Base-by-base conservation (phyloP, 371 early-diverging fungal genomes). In the Mortierella polycephala region DNA sequence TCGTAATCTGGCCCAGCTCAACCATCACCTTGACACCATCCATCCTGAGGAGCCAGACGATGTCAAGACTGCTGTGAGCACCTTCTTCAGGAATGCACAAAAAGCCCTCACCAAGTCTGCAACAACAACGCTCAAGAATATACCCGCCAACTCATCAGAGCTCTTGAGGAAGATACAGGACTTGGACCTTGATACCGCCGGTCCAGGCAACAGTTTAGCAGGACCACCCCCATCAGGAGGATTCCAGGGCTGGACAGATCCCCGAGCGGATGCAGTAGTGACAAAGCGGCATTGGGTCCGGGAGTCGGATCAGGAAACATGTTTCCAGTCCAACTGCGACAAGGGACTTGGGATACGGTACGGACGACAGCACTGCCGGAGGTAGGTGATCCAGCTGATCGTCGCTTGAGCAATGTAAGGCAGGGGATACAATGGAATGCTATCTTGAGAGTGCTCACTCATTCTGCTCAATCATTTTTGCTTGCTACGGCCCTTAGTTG, bases 401-500 rank as follows among this genome's bases (percentile, higher is more conserved):
- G 30, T 30, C 30, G 4, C 4, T 30, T 30, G 30, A 30, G 30
- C 30, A 30, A 30, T 30, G 30, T 30, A 30, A 30, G 30, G 4
- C 30, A 30, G 30, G 30, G 30, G 30, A 30, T 30, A 30, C 30
- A 30, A 1, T 30, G 30, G 30, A 30, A 30, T 30, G 30, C 30
- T 30, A 30, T 30, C 30, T 30, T 30, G 30, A 13, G 11, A 21
- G 46, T 37, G 14, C 23, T 51, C 42, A 10, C 57, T 58, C 9
- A 40, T 40, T 59, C 44, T 3, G 21, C 40, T 52, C 39, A 23
- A 14, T 46, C 37, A 30, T 46, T 9, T 14, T 20, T 30, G 42
- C 40, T n/a, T n/a, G 40, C 47, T 63, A 39, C 58, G 44, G 12
- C 18, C 40, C 49, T 10, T 76, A 92, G 92, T 60, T 95, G 95